These are phyloP conservation scores for Trichoderma simmonsii DNA, from an alignment of 2,329 filamentous ascomycete species.

Conservation along the genomic window DNA sequence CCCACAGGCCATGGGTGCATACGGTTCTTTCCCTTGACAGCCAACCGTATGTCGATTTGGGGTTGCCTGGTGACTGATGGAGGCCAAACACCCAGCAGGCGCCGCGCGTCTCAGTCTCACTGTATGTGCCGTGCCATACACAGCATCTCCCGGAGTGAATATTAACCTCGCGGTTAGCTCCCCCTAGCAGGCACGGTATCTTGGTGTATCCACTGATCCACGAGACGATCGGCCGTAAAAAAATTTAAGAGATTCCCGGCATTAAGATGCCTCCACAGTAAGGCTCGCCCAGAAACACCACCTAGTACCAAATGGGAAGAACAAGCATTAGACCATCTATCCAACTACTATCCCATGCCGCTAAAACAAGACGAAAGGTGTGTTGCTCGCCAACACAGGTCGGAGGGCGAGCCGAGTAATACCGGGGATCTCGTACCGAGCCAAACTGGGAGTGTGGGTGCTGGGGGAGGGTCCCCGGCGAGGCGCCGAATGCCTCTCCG, in stretches of 20 bases:
- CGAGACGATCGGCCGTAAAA: background rate
- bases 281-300: background rate
- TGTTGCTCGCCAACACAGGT: background rate
- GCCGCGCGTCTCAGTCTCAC: background rate
- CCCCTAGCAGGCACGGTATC: background rate
- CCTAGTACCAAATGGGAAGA: slow-evolving; percentile 11
- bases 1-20: background rate
- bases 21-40: background rate
- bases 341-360: background rate
- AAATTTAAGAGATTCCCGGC: slow-evolving; percentile 6
- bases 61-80: background rate
- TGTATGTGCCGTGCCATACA: background rate
- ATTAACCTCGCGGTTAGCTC: slow-evolving; percentile 6
- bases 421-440: background rate
- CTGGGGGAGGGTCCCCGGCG: background rate
- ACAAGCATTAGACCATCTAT: background rate
- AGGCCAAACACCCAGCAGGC: background rate
- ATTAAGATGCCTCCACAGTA: slow-evolving; percentile 4
- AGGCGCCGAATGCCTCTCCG: background rate
- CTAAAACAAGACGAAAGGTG: background rate
- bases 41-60: background rate
- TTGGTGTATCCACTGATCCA: slow-evolving; percentile 9
- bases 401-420: background rate
- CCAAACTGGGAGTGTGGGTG: background rate
- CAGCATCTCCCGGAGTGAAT: background rate